A percentile compares a stretch with the other conserved stretches of the same genome.
phyloP scores from a whole-genome alignment of 2,329 filamentous ascomycete genomes.

The Trichoderma cornu-damae region DNA sequence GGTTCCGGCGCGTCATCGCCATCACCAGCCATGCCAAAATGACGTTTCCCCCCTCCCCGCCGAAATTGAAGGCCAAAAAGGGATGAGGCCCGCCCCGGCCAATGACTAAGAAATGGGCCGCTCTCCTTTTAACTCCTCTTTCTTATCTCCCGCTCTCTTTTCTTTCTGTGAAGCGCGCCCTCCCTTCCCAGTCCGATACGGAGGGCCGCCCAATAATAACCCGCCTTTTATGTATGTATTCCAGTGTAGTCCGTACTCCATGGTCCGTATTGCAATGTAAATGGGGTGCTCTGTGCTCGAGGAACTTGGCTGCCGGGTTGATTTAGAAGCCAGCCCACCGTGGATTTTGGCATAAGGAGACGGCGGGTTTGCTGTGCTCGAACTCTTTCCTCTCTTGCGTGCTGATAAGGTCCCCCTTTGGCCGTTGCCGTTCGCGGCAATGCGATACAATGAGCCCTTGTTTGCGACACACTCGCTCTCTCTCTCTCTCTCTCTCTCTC shows the following conservation, averaged over 20 bases:
- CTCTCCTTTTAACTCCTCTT: slow-evolving; percentile 1
- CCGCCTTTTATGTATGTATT: no score
- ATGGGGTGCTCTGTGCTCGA: no score
- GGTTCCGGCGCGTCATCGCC: slow-evolving; percentile 18
- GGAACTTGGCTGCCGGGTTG: no score
- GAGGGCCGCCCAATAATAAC: background rate
- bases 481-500: no score
- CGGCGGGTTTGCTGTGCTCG: no score
- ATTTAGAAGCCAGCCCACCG: no score
- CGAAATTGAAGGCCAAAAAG: background rate
- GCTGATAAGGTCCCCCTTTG: no score
- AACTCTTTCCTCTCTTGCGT: no score
- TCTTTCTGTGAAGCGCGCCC: background rate
- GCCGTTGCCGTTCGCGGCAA: background rate
- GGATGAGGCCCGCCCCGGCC: background rate
- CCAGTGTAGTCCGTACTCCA: background rate
- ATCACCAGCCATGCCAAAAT: slow-evolving; percentile 17
- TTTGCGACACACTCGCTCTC: slow-evolving; percentile 18
- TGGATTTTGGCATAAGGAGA: no score
- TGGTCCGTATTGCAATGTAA: no score
- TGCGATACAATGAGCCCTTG: slow-evolving; percentile 1
- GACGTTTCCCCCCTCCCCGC: slow-evolving; percentile 18
- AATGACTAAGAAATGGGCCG: background rate
- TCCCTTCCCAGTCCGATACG: background rate
- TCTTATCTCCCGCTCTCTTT: slow-evolving; percentile 7